Percentiles rank a stretch among this genome's conserved stretches.
These are phyloP conservation scores for Ganoderma lingzhi DNA, from an alignment of 1,284 basidiomycete species.

Conservation along the genomic window DNA sequence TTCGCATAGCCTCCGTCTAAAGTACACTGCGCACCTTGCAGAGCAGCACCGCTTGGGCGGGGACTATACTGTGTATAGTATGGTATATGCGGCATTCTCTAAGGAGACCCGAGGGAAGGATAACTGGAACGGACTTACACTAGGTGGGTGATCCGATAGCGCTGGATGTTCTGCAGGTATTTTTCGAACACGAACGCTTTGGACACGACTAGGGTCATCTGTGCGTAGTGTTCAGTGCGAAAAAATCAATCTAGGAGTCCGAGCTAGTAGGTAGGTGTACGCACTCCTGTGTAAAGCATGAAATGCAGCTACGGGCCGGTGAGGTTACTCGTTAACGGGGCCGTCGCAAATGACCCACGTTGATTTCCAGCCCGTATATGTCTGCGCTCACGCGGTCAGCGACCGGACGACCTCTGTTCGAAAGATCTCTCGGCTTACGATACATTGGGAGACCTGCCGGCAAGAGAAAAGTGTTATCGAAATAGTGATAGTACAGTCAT, in stretches of 20 bases:
- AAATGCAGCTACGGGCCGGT: not conserved
- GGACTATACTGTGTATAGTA: conserved; percentile 30
- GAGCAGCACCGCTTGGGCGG: conserved; percentile 54
- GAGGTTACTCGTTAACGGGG: conserved; percentile 3
- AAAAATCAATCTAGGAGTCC: too few species aligned
- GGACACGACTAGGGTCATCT: conserved; percentile 62
- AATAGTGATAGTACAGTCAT: not conserved
- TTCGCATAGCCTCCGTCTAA: too few species aligned
- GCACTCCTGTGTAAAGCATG: not conserved
- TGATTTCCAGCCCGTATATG: conserved; percentile 45
- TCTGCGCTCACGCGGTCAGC: conserved; percentile 43
- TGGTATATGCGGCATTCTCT: not conserved
- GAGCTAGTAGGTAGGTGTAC: not conserved
- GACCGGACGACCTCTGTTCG: not conserved
- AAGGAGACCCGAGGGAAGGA: not conserved
- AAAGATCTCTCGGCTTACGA: conserved; percentile 26
- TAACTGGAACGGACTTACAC: conserved; percentile 51
- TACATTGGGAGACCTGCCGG: conserved; percentile 40
- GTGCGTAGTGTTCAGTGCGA: not conserved
- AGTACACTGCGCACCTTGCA: conserved; percentile 56
- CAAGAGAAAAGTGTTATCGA: not conserved
- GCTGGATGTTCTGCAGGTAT: conserved; percentile 73
- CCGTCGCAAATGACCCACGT: conserved; percentile 2
- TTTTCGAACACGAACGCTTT: conserved; percentile 72
- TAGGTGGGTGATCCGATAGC: conserved; percentile 70